phyloP scores from a whole-genome alignment of 1,284 basidiomycete genomes.

The Amylostereum areolatum region DNA sequence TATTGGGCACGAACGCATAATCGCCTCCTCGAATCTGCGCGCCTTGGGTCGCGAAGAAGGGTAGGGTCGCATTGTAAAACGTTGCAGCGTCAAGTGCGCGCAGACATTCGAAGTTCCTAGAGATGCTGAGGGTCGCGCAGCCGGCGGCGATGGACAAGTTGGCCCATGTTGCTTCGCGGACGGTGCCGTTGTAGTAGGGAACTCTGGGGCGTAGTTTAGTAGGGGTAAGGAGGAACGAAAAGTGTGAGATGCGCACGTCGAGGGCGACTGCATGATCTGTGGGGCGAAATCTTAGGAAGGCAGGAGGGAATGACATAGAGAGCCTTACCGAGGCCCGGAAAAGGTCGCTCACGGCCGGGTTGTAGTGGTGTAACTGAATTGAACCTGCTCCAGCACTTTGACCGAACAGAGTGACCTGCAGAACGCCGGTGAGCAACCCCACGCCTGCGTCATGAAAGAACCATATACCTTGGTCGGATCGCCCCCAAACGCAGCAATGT shows the following conservation, averaged over 20 bases:
- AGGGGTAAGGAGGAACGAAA: no score
- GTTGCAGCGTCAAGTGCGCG: not conserved
- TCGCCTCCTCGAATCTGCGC: not conserved
- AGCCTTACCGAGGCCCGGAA: not conserved
- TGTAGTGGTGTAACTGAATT: not conserved
- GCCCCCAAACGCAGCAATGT: constrained; percentile 6
- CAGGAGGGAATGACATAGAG: no score
- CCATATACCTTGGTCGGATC: constrained; percentile 3
- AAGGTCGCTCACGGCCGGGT: not conserved
- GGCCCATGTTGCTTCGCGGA: not conserved
- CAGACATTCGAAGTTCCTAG: not conserved
- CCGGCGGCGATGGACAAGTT: not conserved
- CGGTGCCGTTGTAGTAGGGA: not conserved
- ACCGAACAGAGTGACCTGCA: not conserved
- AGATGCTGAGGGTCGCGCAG: no score
- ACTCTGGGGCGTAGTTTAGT: no score
- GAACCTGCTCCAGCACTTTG: not conserved
- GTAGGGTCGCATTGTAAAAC: not conserved
- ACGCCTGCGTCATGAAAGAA: not conserved
- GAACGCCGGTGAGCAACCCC: not conserved
- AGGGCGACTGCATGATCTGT: not conserved
- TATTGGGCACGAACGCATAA: not conserved
- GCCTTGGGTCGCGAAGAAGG: not conserved
- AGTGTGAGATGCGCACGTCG: not conserved
- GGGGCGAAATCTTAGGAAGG: not conserved